Evolutionary conservation across 805 yeast genomes (phyloP), one percentile per base, ranked within the genome.

Genomic region (Sugiyamaella valdiviana): DNA sequence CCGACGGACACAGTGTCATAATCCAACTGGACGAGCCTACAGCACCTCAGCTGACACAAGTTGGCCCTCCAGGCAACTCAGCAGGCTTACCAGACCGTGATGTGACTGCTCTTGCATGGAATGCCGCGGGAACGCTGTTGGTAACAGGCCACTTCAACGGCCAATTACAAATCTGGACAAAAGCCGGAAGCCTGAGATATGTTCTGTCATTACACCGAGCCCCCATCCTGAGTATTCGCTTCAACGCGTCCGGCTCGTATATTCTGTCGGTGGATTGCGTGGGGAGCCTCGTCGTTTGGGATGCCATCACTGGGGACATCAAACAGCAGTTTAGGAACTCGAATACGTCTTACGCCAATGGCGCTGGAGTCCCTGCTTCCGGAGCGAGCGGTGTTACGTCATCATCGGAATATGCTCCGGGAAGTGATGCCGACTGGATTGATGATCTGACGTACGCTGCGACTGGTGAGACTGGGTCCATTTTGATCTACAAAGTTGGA

Each of bases 131-230:
- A 0, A 69, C 75, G 37, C 56, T 72, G 12, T 63, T 88, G 2
- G 71, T 83, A 12, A 83, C 90, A 0, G 84, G 82, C 2, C 73
- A 81, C 1, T 78, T 74, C 47, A 74, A 74, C 58, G 96, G 96
- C 12, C 91, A 84, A 57, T 58, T 89, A 6, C 68, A 91, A 48
- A 69, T 85, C n/a, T 89, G 95, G 95, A 75, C 81, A 9, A 71
- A 77, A 0, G 82, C 79, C 42, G 95, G 95, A 0, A 73, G 75
- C 24, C 68, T 87, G 36, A 70, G 77, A 50, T 82, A 79, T 44
- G 75, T 77, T 1, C 64, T 80, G 56, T 36, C 57, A 21, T 61
- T 75, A 35, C 85, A 80, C 55, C 69, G 71, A 39, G 63, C 77
- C 2, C 78, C 90, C 0, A 72, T 88, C 0, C 57, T 79, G 7